Conservation (phyloP, 305 asterid genomes). For the Solanum hybrid region DNA sequence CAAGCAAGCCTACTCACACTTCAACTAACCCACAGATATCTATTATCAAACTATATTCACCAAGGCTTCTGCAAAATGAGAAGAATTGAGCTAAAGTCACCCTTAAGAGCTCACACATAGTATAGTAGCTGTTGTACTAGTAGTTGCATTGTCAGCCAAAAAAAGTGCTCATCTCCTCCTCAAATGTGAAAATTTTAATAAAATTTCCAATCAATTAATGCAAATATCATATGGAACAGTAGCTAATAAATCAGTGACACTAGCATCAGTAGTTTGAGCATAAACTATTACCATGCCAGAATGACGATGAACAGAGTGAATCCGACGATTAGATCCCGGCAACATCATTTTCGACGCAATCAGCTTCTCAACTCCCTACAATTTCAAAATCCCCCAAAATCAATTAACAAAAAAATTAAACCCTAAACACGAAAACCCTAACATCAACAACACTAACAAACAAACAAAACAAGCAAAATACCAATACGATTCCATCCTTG, state of each 20-base stretch:
- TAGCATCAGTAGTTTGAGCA: neutral
- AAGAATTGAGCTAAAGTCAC: neutral
- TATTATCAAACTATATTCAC: neutral
- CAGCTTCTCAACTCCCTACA: conserved; percentile 91
- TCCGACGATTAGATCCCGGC: conserved; percentile 87
- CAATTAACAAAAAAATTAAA: neutral
- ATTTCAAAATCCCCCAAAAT: neutral
- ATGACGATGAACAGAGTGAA: conserved; percentile 89
- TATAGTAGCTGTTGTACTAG: neutral
- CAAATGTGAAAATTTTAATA: neutral
- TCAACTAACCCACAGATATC: neutral
- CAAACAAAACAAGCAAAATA: conserved; percentile 3
- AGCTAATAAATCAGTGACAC: neutral
- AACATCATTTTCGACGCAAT: conserved; percentile 96
- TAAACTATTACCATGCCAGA: conserved; percentile 65
- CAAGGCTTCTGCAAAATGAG: neutral
- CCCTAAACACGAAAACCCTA: conserved; percentile 5
- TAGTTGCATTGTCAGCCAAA: neutral
- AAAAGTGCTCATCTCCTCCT: neutral
- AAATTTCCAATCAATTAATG: neutral
- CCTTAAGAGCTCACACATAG: neutral
- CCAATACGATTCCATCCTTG: conserved; percentile 93
- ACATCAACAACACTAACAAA: neutral
- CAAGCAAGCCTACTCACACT: neutral
- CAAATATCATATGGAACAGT: neutral